A percentile compares a stretch with the other conserved stretches of the same genome.
Conservation (phyloP, 2,329 filamentous ascomycete genomes). For the Aspergillus sp. region DNA sequence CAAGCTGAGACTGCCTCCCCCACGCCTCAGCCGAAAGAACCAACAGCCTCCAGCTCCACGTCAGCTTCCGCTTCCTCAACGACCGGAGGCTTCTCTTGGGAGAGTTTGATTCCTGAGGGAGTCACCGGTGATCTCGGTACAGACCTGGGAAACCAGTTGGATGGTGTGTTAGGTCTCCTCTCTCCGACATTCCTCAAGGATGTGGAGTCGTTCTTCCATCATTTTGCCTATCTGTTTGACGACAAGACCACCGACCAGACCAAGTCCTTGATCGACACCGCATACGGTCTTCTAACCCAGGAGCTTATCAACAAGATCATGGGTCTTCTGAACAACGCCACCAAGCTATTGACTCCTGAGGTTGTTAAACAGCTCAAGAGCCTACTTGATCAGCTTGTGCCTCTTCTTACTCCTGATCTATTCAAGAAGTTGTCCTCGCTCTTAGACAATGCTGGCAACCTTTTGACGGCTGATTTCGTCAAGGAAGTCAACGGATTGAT, state of each 20-base stretch:
- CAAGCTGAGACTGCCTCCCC: background rate
- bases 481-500: conserved; percentile 30
- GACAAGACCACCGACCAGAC: conserved; percentile 30
- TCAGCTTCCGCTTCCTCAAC: conserved; percentile 1
- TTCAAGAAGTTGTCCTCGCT: conserved; percentile 15
- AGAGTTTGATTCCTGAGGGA: conserved; percentile 10
- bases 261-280: conserved; percentile 26
- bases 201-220: conserved; percentile 34
- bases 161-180: conserved; percentile 24
- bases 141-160: conserved; percentile 33
- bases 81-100: conserved; percentile 1
- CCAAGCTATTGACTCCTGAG: conserved; percentile 15
- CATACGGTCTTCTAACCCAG: conserved; percentile 21
- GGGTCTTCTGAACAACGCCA: conserved; percentile 16
- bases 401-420: conserved; percentile 14
- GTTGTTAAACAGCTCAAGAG: conserved; percentile 24
- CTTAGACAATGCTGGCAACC: conserved; percentile 17
- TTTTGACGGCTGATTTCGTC: conserved; percentile 22
- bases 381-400: conserved; percentile 17
- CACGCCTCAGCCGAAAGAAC: background rate
- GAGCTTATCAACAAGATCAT: conserved; percentile 24
- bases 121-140: conserved; percentile 14
- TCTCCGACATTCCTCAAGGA: conserved; percentile 28
- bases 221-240: conserved; percentile 31
- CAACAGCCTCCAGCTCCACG: background rate